These are phyloP conservation scores for Yamadazyma triangularis DNA, from an alignment of 1,139 yeast genomes.

Conservation along the genomic window DNA sequence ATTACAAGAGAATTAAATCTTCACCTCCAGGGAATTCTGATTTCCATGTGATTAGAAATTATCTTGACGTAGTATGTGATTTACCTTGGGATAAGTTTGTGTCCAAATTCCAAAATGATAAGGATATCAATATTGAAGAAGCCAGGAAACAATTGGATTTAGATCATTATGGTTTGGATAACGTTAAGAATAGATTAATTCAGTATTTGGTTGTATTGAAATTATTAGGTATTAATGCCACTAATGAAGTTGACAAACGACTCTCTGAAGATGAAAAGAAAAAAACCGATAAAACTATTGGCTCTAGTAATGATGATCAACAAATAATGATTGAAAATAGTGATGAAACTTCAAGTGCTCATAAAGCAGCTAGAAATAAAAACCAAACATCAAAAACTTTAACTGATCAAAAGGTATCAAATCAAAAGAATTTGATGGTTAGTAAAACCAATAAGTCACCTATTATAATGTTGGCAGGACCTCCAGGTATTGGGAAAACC, in stretches of 20 bases:
- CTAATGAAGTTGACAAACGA: conserved; percentile 16
- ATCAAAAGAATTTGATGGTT: conserved; percentile 15
- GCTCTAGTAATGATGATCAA: conserved; percentile 3
- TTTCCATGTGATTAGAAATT: conserved; percentile 67
- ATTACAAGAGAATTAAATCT: conserved; percentile 55
- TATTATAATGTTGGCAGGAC: conserved; percentile 80
- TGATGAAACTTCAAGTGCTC: conserved; percentile 30
- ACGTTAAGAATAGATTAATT: conserved; percentile 74
- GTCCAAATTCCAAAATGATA: conserved; percentile 35
- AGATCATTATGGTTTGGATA: conserved; percentile 82
- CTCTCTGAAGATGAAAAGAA: conserved; percentile 9
- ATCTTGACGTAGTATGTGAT: conserved; percentile 66
- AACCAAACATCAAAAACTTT: conserved; percentile 14
- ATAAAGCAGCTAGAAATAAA: conserved; percentile 21
- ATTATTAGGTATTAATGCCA: conserved; percentile 46
- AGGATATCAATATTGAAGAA: conserved; percentile 45
- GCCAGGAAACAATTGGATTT: conserved; percentile 64
- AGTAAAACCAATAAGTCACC: conserved; percentile 54
- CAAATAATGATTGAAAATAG: conserved; percentile 31
- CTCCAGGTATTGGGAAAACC: conserved; percentile 95
- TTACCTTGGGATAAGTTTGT: conserved; percentile 56
- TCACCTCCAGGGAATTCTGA: conserved; percentile 69
- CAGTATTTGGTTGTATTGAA: conserved; percentile 81
- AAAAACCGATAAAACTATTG: conserved; percentile 2
- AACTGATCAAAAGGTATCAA: conserved; percentile 8